phyloP scores from a whole-genome alignment of 352 stramenopile genomes.

The Phytophthora kernoviae region DNA sequence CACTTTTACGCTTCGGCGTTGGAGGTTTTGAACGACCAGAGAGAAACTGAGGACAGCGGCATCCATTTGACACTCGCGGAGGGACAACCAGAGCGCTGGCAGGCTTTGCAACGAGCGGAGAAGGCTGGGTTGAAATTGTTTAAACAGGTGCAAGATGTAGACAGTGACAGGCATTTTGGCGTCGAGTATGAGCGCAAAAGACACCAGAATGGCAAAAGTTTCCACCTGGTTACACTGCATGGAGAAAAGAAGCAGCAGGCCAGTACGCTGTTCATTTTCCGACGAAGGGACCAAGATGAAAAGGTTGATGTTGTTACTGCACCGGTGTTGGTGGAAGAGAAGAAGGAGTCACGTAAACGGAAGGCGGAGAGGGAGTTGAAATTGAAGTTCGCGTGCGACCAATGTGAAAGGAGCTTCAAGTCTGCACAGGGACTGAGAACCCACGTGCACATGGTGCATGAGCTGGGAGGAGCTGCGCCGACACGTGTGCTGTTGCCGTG shows the following conservation, averaged over 20 bases:
- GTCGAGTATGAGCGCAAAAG: conserved; percentile 82
- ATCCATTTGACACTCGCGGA: conserved; percentile 77
- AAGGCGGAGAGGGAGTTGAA: conserved; percentile 39
- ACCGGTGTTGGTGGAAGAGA: not conserved
- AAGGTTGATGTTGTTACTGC: not conserved
- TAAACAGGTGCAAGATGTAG: conserved; percentile 53
- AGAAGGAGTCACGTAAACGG: conserved; percentile 33
- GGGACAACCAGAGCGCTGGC: conserved; percentile 80
- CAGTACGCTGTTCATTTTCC: conserved; percentile 74
- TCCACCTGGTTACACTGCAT: conserved; percentile 77
- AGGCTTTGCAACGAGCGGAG: conserved; percentile 54
- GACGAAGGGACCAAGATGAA: conserved; percentile 3
- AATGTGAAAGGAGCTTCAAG: conserved; percentile 73
- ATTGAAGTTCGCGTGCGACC: conserved; percentile 44
- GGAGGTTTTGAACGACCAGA: conserved; percentile 36
- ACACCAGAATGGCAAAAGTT: conserved; percentile 89
- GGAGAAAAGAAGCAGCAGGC: conserved; percentile 69
- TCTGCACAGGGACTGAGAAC: conserved; percentile 75
- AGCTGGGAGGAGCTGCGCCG: conserved; percentile 42
- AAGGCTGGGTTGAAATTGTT: conserved; percentile 50
- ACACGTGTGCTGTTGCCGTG: conserved; percentile 41
- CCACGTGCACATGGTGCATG: conserved; percentile 87
- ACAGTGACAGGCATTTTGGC: conserved; percentile 37
- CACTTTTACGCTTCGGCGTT: conserved; percentile 89
- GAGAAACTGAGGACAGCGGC: conserved; percentile 16